A percentile compares a stretch with the other conserved stretches of the same genome.
These are phyloP conservation scores for Thraustotheca clavata DNA, from an alignment of 352 stramenopile genomes.

Conservation along the genomic window DNA sequence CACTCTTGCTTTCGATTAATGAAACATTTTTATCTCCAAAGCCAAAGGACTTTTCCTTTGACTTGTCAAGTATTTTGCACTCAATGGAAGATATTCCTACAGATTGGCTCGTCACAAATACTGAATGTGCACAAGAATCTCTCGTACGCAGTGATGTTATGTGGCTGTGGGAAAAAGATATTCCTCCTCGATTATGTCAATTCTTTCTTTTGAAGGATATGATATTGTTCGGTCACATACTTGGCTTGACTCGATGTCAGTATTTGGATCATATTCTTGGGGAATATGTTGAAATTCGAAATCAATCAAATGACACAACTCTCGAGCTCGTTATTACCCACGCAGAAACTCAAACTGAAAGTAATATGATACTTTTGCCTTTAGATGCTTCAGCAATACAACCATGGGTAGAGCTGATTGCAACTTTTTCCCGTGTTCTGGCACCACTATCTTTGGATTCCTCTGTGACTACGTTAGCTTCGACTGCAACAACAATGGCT, in stretches of 20 bases:
- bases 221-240: conserved; percentile 13
- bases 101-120: conserved; percentile 12
- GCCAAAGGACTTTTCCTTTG: background rate
- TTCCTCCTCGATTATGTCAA: background rate
- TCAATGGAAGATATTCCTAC: conserved; percentile 10
- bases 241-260: background rate
- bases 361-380: background rate
- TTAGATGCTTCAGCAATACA: background rate
- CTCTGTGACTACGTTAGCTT: background rate
- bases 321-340: background rate
- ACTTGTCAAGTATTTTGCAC: background rate
- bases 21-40: background rate
- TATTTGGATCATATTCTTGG: conserved; percentile 9
- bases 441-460: background rate
- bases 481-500: background rate
- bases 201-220: conserved; percentile 19
- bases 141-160: background rate
- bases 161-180: background rate
- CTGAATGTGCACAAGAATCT: background rate
- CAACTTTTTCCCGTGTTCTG: background rate
- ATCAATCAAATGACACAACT: background rate
- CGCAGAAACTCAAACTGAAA: background rate
- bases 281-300: conserved; percentile 1
- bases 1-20: background rate
- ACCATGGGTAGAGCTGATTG: background rate